phyloP scores from a whole-genome alignment of 2,329 filamentous ascomycete genomes.

The Teratosphaeria gauchensis region DNA sequence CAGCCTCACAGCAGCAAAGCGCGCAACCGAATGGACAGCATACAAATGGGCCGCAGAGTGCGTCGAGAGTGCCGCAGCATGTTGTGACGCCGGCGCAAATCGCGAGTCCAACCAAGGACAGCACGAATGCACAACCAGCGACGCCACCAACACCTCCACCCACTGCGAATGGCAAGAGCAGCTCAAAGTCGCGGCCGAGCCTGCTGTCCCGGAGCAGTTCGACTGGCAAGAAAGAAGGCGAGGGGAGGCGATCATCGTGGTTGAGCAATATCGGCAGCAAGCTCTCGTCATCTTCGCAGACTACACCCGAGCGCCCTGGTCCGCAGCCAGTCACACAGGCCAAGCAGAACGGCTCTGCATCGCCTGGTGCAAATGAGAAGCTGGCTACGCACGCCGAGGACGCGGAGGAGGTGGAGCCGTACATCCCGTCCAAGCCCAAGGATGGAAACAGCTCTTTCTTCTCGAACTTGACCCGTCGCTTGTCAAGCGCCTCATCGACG shows the following conservation, averaged over 20 bases:
- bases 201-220: constrained; percentile 33
- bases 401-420: constrained; percentile 42
- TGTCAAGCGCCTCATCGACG: constrained; percentile 53
- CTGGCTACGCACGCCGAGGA: constrained; percentile 11
- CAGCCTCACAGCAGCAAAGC: not conserved
- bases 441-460: constrained; percentile 51
- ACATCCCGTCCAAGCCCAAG: constrained; percentile 66
- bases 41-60: not conserved
- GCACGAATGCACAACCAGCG: constrained; percentile 11
- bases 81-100: constrained; percentile 14
- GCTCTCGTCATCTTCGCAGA: constrained; percentile 49
- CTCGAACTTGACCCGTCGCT: constrained; percentile 66
- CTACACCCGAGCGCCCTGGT: constrained; percentile 11
- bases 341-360: constrained; percentile 31
- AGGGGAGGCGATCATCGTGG: constrained; percentile 65
- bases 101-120: constrained; percentile 13
- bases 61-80: not conserved
- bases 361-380: constrained; percentile 42
- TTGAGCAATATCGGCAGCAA: constrained; percentile 89
- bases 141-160: constrained; percentile 12
- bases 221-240: constrained; percentile 13
- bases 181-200: constrained; percentile 27
- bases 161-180: constrained; percentile 6
- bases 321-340: constrained; percentile 5
- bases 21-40: not conserved